These are phyloP conservation scores for Penicillium samsonianum DNA, from an alignment of 495 filamentous ascomycete species.

Conservation along the genomic window DNA sequence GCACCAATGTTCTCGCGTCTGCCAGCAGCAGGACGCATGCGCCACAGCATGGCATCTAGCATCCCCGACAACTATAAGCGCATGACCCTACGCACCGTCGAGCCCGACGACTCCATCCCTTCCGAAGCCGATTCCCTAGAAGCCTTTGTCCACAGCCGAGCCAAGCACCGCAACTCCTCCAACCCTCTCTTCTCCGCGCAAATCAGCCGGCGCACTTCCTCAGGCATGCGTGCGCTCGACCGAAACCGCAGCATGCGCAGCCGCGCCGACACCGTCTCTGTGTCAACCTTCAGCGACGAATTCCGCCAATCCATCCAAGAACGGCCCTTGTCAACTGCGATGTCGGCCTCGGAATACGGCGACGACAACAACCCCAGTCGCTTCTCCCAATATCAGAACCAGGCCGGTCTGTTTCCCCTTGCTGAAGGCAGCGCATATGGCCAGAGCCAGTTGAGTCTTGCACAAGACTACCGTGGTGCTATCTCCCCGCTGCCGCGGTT, in stretches of 20 bases:
- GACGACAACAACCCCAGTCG: conserved; percentile 37
- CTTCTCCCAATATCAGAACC: conserved; percentile 30
- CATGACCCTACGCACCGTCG: conserved; percentile 38
- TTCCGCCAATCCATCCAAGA: conserved; percentile 37
- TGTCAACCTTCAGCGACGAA: conserved; percentile 39
- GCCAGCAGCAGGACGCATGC: conserved; percentile 28
- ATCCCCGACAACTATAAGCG: conserved; percentile 37
- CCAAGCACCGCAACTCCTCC: conserved; percentile 45
- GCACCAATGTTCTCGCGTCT: conserved; percentile 45
- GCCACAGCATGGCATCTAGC: conserved; percentile 35
- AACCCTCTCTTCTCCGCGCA: conserved; percentile 48
- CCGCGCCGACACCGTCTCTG: conserved; percentile 42
- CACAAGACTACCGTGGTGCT: conserved; percentile 44
- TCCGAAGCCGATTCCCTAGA: conserved; percentile 49
- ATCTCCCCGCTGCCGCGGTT: conserved; percentile 48
- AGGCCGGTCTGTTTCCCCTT: conserved; percentile 29
- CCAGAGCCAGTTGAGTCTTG: conserved; percentile 43
- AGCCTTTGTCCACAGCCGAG: conserved; percentile 48
- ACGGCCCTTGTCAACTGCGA: conserved; percentile 40
- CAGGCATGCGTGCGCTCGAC: conserved; percentile 39
- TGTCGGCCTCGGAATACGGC: conserved; percentile 45
- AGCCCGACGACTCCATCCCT: conserved; percentile 37
- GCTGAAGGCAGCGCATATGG: conserved; percentile 28
- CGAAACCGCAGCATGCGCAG: conserved; percentile 42
- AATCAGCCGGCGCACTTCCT: conserved; percentile 38